Evolutionary conservation across 2,329 filamentous ascomycete genomes (phyloP).

Genomic region (Trichoderma koningii): DNA sequence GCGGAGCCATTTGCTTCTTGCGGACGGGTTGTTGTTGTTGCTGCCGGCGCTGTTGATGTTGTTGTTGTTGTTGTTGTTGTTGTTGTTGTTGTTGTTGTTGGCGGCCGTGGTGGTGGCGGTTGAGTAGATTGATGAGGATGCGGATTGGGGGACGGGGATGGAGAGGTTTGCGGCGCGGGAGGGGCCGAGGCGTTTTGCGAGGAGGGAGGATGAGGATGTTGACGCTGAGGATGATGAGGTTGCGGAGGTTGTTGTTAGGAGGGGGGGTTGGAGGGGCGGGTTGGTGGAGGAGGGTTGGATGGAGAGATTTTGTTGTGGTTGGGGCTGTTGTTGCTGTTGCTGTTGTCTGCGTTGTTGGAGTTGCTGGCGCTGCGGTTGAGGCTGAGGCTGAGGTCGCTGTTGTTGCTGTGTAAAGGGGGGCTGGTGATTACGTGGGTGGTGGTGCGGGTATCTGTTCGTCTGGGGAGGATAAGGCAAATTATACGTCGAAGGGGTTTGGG

Average conservation of each 20-base stretch:
- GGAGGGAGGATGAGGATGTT: conserved; percentile 50
- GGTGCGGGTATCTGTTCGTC: conserved; percentile 22
- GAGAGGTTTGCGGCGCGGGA: conserved; percentile 52
- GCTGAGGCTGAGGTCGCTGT: conserved; percentile 30
- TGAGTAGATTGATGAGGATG: conserved; percentile 30
- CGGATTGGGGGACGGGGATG: conserved; percentile 35
- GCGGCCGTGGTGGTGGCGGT: not conserved
- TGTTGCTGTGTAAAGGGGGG: conserved; percentile 22
- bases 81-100: no score
- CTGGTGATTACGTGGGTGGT: conserved; percentile 20
- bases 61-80: no score
- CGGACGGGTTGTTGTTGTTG: not conserved
- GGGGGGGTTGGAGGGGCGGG: conserved; percentile 13
- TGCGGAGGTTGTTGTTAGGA: conserved; percentile 29
- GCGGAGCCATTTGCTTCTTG: conserved; percentile 24
- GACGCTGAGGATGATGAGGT: conserved; percentile 42
- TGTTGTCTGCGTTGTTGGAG: conserved; percentile 29
- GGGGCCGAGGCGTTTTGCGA: conserved; percentile 55
- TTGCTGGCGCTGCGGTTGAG: not conserved
- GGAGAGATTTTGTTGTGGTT: conserved; percentile 32
- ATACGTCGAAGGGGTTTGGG: not conserved
- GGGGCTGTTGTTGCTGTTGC: conserved; percentile 31
- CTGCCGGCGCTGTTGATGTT: no score
- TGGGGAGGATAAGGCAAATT: conserved; percentile 18
- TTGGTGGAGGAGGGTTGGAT: conserved; percentile 23